phyloP scores from a whole-genome alignment of 192 early-diverging fungal species.

The Podila horticola region DNA sequence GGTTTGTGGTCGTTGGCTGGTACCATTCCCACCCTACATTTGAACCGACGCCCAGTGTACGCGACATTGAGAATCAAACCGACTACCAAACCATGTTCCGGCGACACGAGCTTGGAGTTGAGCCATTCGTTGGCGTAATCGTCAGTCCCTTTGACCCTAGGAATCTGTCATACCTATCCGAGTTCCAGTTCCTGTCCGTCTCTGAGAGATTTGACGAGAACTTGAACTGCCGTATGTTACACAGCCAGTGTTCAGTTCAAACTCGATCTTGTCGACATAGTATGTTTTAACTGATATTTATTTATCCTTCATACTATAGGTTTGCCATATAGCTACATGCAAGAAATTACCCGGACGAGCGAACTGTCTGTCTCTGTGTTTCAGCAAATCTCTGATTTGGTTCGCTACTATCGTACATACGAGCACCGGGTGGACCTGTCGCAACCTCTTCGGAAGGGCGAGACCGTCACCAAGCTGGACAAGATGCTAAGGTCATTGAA shows the following conservation, averaged over 20 bases:
- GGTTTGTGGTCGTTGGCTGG: constrained; percentile 87
- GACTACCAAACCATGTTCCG: constrained; percentile 85
- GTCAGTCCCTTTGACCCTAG: constrained; percentile 82
- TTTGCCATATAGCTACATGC: constrained; percentile 64
- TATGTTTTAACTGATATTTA: constrained; percentile 15
- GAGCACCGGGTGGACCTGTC: constrained; percentile 71
- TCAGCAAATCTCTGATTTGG: constrained; percentile 61
- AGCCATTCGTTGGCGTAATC: constrained; percentile 93
- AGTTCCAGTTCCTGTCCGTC: constrained; percentile 68
- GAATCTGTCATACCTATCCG: constrained; percentile 62
- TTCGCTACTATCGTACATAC: constrained; percentile 69
- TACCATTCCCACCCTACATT: constrained; percentile 98
- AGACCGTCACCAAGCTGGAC: constrained; percentile 67
- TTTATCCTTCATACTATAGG: constrained; percentile 12
- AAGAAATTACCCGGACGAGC: constrained; percentile 57
- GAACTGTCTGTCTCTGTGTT: constrained; percentile 61
- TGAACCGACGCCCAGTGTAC: constrained; percentile 86
- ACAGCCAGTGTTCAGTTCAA: background rate
- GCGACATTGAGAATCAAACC: constrained; percentile 92
- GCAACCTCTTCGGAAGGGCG: constrained; percentile 57
- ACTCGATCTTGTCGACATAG: background rate
- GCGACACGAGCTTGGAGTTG: constrained; percentile 67
- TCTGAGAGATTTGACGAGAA: constrained; percentile 60
- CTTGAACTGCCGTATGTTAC: constrained; percentile 63
- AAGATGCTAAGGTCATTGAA: constrained; percentile 70